Evolutionary conservation across 768 basidiomycete genomes (phyloP).

Genomic region (Tephrocybe sp.): DNA sequence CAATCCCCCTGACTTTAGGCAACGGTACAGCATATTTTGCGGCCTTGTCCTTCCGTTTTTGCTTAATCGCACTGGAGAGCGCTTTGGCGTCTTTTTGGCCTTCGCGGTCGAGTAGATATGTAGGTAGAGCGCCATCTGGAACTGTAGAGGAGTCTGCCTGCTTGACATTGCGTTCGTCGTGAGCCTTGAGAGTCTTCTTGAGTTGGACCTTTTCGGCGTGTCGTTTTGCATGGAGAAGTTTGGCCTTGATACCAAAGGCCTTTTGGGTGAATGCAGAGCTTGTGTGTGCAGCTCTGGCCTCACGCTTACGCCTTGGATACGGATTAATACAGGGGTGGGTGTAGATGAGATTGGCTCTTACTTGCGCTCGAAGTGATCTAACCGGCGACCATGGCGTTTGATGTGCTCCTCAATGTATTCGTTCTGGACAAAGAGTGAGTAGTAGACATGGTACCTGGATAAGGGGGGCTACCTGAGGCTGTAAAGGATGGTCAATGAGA

Average conservation of each 20-base stretch:
- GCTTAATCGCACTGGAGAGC: conserved; percentile 93
- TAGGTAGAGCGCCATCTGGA: conserved; percentile 90
- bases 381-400: conserved; percentile 91
- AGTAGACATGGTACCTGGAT: not conserved
- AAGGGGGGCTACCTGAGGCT: conserved; percentile 63
- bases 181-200: conserved; percentile 99
- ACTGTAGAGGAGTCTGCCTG: conserved; percentile 81
- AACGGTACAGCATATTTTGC: conserved; percentile 97
- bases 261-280: conserved; percentile 88
- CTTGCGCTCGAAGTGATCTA: conserved; percentile 97
- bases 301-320: conserved; percentile 68
- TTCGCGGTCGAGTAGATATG: conserved; percentile 95
- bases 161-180: conserved; percentile 98
- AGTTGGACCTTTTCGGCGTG: conserved; percentile 98
- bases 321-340: conserved; percentile 6
- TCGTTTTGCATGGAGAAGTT: conserved; percentile 94
- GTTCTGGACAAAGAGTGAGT: conserved; percentile 57
- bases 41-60: conserved; percentile 98
- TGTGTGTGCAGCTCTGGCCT: conserved; percentile 75
- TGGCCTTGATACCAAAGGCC: conserved; percentile 95
- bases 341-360: conserved; percentile 37
- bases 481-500: conserved; percentile 18
- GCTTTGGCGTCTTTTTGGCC: conserved; percentile 99
- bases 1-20: conserved; percentile 96
- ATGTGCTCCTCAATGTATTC: conserved; percentile 99